Conservation (phyloP, 2,329 filamentous ascomycete species). For the Sclerotinia subarctica region DNA sequence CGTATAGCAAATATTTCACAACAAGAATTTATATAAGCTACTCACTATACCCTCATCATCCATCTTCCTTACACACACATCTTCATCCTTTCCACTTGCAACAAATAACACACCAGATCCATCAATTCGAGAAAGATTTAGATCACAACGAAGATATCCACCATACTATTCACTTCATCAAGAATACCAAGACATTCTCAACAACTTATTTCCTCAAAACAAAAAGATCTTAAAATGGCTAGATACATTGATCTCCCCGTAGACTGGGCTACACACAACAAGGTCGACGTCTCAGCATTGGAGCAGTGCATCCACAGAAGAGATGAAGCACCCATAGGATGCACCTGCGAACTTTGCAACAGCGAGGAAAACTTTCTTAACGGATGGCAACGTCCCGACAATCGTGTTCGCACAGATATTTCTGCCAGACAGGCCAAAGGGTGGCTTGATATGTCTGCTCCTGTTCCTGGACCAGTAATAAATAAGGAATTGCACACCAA, state of each 20-base stretch:
- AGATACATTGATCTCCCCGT: not conserved
- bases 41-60: not conserved
- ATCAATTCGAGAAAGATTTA: not conserved
- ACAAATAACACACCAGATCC: not conserved
- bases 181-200: not conserved
- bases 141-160: not conserved
- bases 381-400: not conserved
- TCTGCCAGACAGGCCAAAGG: not conserved
- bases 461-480: not conserved
- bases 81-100: not conserved
- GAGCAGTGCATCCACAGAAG: not conserved
- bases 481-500: not conserved
- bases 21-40: accelerated
- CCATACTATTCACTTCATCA: not conserved
- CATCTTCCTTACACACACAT: not conserved
- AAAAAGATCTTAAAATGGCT: not conserved
- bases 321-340: not conserved
- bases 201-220: not conserved
- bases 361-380: not conserved
- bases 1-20: not conserved
- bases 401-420: not conserved
- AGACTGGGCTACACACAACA: not conserved
- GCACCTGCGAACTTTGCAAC: not conserved
- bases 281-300: not conserved
- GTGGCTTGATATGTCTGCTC: too few relatives aligned